phyloP scores from a whole-genome alignment of 2,329 filamentous ascomycete species.

The Colletotrichum lentis region DNA sequence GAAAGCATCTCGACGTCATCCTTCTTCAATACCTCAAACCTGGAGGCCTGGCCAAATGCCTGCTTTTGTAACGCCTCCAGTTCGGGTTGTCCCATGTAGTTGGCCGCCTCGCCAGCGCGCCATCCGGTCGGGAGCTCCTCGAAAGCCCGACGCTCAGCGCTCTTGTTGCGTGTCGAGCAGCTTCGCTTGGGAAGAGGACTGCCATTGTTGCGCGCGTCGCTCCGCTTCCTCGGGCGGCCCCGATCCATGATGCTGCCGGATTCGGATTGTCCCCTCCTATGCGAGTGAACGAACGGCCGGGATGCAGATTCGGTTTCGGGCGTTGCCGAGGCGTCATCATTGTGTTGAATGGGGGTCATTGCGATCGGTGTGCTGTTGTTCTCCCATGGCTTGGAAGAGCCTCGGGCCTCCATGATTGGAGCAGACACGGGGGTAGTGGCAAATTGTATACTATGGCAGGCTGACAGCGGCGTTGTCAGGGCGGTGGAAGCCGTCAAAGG shows the following conservation, averaged over 20 bases:
- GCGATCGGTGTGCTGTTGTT: slow-evolving; percentile 42
- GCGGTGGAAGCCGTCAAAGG: slow-evolving; percentile 55
- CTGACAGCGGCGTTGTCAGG: slow-evolving; percentile 55
- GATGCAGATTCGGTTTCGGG: slow-evolving; percentile 47
- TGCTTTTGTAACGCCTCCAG: slow-evolving; percentile 64
- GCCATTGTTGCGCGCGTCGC: slow-evolving; percentile 53
- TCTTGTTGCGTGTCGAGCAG: slow-evolving; percentile 48
- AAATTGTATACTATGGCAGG: slow-evolving; percentile 43
- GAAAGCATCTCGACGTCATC: slow-evolving; percentile 73
- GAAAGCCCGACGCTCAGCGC: slow-evolving; percentile 65
- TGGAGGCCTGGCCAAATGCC: slow-evolving; percentile 67
- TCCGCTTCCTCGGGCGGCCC: slow-evolving; percentile 66
- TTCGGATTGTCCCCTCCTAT: slow-evolving; percentile 65
- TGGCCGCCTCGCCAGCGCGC: slow-evolving; percentile 60
- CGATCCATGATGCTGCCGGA: slow-evolving; percentile 67
- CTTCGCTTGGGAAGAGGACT: slow-evolving; percentile 49
- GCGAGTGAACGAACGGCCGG: slow-evolving; percentile 46
- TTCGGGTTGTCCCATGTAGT: slow-evolving; percentile 58
- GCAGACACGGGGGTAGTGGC: slow-evolving; percentile 57
- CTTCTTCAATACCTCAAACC: slow-evolving; percentile 70
- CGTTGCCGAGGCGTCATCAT: slow-evolving; percentile 42
- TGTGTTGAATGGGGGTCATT: slow-evolving; percentile 44
- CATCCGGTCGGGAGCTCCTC: slow-evolving; percentile 68
- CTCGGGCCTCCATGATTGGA: slow-evolving; percentile 52
- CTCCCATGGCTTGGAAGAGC: slow-evolving; percentile 58